A percentile compares a stretch with the other conserved stretches of the same genome.
Evolutionary conservation across 306 rosid species (phyloP).

Genomic region (Vicia villosa): DNA sequence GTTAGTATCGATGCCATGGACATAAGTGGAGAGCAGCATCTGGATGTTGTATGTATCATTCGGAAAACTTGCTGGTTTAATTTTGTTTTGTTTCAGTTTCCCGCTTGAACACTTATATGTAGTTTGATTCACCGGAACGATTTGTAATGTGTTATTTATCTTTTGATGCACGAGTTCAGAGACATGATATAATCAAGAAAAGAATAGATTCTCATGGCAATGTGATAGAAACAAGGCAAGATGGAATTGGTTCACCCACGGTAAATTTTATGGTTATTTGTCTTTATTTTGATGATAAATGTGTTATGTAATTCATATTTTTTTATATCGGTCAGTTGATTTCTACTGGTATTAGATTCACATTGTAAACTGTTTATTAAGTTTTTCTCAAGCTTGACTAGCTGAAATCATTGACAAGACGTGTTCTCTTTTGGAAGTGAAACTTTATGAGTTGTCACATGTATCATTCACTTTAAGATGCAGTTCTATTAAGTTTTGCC

Average conservation of each 20-base stretch:
- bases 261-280: conserved; percentile 40
- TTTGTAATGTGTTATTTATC: conserved; percentile 10
- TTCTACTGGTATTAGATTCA: not conserved
- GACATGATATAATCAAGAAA: conserved; percentile 91
- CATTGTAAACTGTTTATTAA: not conserved
- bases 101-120: too few species aligned
- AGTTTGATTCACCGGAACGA: too few species aligned
- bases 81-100: not conserved
- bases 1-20: conserved; percentile 98
- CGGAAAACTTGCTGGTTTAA: too few species aligned
- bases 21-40: conserved; percentile 98
- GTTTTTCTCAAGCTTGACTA: not conserved
- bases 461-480: conserved; percentile 16
- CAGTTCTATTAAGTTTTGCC: not conserved
- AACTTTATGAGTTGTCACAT: not conserved
- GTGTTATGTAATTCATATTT: conserved; percentile 8
- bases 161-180: conserved; percentile 53
- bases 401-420: not conserved
- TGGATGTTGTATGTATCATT: conserved; percentile 78
- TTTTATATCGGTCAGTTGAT: conserved; percentile 2
- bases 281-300: not conserved
- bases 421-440: not conserved
- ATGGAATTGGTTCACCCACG: conserved; percentile 92
- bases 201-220: conserved; percentile 86
- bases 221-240: conserved; percentile 87